Evolutionary conservation across 257 asterid species (phyloP), one percentile per base, ranked within the genome.

Genomic region (Penstemon eatonii): DNA sequence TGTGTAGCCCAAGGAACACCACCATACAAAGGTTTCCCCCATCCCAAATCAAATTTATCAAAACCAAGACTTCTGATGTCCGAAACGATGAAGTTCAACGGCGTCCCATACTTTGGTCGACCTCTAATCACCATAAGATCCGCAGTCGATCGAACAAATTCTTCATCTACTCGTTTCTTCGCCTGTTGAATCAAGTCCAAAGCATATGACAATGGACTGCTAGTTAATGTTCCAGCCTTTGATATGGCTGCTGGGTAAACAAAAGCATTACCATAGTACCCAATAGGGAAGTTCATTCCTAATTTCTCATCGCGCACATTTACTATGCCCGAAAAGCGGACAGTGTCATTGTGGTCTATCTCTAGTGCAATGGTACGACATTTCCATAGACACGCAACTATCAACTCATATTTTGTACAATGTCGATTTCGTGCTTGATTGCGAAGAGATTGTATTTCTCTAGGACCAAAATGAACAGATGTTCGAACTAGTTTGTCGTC

Each of bases 261-360:
- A 0, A 72, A 33, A 0, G 75, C 75, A 15, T 77, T 72, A 0
- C 72, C 81, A 5, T 77, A 72, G 62, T 77, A 77, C 7, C 78
- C 78, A 0, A 3, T 0, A 6, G 78, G 72, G 5, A 76, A 0
- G 3, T 44, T 8, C 3, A 50, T 6, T 3, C 5, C 13, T 25
- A 25, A 25, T 8, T 10, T 15, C 18, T 51, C 46, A 4, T 33
- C 18, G 3, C 75, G 78, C 6, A 37, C 58, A 3, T 50, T 58
- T 8, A 50, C 8, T 5, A 37, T 0, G 1, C 2, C 7, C 0
- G 73, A 49, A 4, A 77, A 8, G 9, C 38, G 78, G 38, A 72
- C 58, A 6, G 11, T 47, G 11, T 72, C 75, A 5, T 51, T 38
- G 0, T 65, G 75, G 19, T 38, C 46, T 2, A 41, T 4, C 3